Base-by-base conservation (phyloP, 108 stramenopile genomes). In the Nitzschia sp. region DNA sequence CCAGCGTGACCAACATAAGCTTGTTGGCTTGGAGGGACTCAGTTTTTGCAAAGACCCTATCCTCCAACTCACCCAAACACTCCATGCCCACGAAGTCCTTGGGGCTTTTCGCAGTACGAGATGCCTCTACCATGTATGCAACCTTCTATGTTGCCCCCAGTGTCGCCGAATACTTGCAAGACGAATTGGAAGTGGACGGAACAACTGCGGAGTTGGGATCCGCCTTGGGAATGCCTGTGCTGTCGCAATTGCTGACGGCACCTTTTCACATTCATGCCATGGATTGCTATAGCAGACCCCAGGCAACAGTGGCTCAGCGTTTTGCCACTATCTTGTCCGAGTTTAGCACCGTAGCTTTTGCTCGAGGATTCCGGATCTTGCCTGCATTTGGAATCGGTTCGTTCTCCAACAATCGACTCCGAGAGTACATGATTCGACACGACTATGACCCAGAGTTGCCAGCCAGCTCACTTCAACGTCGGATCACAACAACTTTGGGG, bases 321-420 rank as follows among this genome's bases (percentile, higher is more conserved):
- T 41, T 71, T n/a, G 53, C 73, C 15, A 21, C 29, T 8, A 69
- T 79, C 39, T 12, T 17, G 40, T 51, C 62, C 17, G 78, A 79
- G 57, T 65, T 79, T 22, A 10, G 17, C 46, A 79, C 48, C 11
- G 73, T 79, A 10, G 63, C 58, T 38, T 74, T 79, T 58, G 78
- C 78, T 12, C 72, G 78, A 34, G 63, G 78, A 26, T 54, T 79
- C 29, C 78, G 78, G 42, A 79, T 79, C 63, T 48, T 79, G 25
- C 78, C 78, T 38, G 78, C 78, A 20, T 79, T 79, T 57, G 72
- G 73, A 41, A 79, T 79, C 51, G 78, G 78, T 29, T 79, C 78
- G 29, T 79, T 71, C 51, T 70, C 65, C 41, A 79, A 79, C 73
- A 73, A 75, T 71, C 73, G 67, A 37, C 70, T 79, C 59, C 72